A percentile compares a stretch with the other conserved stretches of the same genome.
Conservation (phyloP, 768 basidiomycete genomes). For the Suillus subluteus region DNA sequence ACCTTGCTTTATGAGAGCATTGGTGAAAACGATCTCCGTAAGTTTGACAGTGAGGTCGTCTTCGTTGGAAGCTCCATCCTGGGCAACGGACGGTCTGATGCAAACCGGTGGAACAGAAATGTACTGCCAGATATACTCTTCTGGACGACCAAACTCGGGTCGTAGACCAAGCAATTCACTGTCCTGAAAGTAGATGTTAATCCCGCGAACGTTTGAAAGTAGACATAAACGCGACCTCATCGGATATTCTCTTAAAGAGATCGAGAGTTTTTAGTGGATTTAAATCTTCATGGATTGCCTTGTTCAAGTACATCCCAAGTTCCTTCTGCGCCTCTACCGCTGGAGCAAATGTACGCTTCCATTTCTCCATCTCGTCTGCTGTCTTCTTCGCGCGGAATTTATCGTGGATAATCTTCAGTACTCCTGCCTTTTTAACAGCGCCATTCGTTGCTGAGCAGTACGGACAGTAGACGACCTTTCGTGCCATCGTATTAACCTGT, state of each 20-base stretch:
- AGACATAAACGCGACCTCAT: slow-evolving; percentile 60
- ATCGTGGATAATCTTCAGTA: slow-evolving; percentile 96
- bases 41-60: slow-evolving; percentile 98
- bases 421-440: slow-evolving; percentile 93
- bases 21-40: slow-evolving; percentile 94
- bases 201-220: slow-evolving; percentile 6
- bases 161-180: slow-evolving; percentile 92
- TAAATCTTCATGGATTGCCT: slow-evolving; percentile 89
- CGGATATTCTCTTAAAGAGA: slow-evolving; percentile 88
- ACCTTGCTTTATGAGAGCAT: slow-evolving; percentile 89
- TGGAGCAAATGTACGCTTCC: slow-evolving; percentile 78
- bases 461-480: slow-evolving; percentile 90
- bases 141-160: slow-evolving; percentile 88
- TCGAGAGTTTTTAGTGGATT: slow-evolving; percentile 94
- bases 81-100: slow-evolving; percentile 95
- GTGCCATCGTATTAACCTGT: slow-evolving; percentile 81
- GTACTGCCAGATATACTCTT: slow-evolving; percentile 99
- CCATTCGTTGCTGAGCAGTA: slow-evolving; percentile 95
- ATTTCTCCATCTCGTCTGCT: slow-evolving; percentile 84
- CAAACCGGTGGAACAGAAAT: slow-evolving; percentile 97
- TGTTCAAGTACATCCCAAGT: slow-evolving; percentile 79
- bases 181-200: slow-evolving; percentile 55
- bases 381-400: slow-evolving; percentile 96
- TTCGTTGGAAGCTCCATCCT: slow-evolving; percentile 98
- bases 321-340: slow-evolving; percentile 90